These are phyloP conservation scores for Oryza glaberrima DNA, from an alignment of 176 grass and related monocot genomes.

Conservation along the genomic window DNA sequence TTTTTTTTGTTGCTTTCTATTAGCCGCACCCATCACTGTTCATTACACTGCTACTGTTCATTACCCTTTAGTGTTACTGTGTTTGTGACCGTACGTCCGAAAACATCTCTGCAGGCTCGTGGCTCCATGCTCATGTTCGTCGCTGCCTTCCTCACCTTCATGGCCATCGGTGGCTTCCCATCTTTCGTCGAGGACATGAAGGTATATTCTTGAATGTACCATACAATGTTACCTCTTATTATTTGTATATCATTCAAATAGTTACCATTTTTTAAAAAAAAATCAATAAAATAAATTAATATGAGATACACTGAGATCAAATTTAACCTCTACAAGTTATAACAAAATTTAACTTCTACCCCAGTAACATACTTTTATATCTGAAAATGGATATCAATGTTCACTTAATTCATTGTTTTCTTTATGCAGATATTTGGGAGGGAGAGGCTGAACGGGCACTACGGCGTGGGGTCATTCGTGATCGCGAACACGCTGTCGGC, in stretches of 20 bases:
- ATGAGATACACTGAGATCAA: no score
- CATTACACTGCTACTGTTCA: neutral
- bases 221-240: no score
- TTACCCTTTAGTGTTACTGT: neutral
- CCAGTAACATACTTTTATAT: no score
- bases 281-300: no score
- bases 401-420: no score
- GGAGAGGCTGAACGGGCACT: constrained; percentile 94
- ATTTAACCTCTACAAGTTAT: no score
- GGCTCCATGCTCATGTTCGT: constrained; percentile 89
- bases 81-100: neutral
- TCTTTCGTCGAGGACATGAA: constrained; percentile 99
- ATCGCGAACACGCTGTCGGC: constrained; percentile 82
- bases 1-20: neutral
- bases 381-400: neutral
- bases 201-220: constrained; percentile 30
- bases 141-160: constrained; percentile 89
- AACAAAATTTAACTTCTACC: no score
- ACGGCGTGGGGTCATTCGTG: constrained; percentile 73
- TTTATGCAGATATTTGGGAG: constrained; percentile 64
- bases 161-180: constrained; percentile 95
- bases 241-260: no score
- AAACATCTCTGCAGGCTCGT: constrained; percentile 56
- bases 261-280: no score
- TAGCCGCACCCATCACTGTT: neutral